Evolutionary conservation across 495 filamentous ascomycete genomes (phyloP).

Genomic region (Penicillium pulvis): DNA sequence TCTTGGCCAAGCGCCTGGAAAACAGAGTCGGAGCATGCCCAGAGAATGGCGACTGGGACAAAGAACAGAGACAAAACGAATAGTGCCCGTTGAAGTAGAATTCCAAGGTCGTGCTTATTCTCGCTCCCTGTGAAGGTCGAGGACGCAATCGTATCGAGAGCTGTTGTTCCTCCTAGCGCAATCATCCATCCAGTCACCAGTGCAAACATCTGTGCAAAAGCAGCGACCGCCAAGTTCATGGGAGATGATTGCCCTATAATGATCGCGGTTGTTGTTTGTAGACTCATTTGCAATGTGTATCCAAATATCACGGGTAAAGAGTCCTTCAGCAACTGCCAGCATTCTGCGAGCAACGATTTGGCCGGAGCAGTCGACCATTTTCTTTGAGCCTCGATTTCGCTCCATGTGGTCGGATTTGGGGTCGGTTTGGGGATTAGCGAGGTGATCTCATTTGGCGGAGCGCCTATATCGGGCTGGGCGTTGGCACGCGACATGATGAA

Average conservation of each 20-base stretch:
- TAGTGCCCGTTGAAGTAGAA: slow-evolving; percentile 79
- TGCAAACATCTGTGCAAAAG: slow-evolving; percentile 94
- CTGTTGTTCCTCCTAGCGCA: slow-evolving; percentile 85
- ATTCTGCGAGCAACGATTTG: slow-evolving; percentile 57
- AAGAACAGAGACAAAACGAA: slow-evolving; percentile 76
- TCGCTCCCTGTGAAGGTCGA: slow-evolving; percentile 83
- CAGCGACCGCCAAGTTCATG: slow-evolving; percentile 77
- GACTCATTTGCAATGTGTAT: slow-evolving; percentile 85
- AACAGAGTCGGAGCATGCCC: slow-evolving; percentile 75
- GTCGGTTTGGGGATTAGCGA: neutral
- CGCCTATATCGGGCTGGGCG: neutral
- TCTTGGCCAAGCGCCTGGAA: slow-evolving; percentile 81
- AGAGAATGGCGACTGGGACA: slow-evolving; percentile 71
- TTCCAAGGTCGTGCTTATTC: slow-evolving; percentile 79
- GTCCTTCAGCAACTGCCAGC: slow-evolving; percentile 65
- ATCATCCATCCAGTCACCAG: slow-evolving; percentile 91
- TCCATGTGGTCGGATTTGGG: neutral
- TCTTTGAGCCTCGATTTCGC: neutral
- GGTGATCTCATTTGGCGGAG: neutral
- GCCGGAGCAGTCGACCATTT: too few relatives aligned
- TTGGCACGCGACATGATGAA: neutral
- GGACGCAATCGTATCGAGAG: slow-evolving; percentile 84
- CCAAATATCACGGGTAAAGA: slow-evolving; percentile 84
- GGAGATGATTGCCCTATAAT: slow-evolving; percentile 82
- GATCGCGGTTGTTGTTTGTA: slow-evolving; percentile 83